phyloP scores from a whole-genome alignment of 768 basidiomycete species.

The Auricularia auricula-judae region DNA sequence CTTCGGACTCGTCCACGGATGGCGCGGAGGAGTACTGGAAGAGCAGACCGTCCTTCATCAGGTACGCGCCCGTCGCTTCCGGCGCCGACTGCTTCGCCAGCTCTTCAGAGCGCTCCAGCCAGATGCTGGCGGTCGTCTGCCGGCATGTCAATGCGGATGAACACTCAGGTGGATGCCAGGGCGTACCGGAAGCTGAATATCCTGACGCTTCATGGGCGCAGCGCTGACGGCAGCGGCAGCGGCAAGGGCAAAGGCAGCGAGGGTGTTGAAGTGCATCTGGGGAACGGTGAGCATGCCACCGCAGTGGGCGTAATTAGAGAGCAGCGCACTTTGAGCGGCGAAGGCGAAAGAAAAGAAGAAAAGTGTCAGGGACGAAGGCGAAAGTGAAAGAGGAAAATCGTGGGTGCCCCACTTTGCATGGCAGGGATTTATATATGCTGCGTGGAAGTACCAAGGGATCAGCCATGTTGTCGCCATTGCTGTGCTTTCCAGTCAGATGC shows the following conservation, averaged over 20 bases:
- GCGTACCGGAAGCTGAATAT: not conserved
- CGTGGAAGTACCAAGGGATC: no score
- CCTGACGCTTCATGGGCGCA: no score
- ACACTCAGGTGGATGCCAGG: not conserved
- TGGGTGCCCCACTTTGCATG: no score
- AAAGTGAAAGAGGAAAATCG: not conserved
- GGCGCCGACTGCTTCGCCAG: not conserved
- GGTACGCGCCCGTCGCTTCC: not conserved
- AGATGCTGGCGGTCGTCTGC: not conserved
- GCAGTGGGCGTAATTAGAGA: not conserved
- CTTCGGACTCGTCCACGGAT: not conserved
- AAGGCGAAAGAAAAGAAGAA: not conserved
- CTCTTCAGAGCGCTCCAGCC: not conserved
- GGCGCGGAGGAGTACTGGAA: not conserved
- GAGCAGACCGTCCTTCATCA: not conserved
- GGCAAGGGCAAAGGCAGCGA: not conserved
- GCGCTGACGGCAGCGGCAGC: not conserved
- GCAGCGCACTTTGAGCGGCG: not conserved
- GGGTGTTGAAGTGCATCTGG: not conserved
- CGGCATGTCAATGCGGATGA: not conserved
- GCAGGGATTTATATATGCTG: no score
- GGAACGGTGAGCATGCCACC: not conserved
- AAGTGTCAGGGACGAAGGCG: not conserved
- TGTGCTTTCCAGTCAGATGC: no score
- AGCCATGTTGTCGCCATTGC: no score